Evolutionary conservation across 371 early-diverging fungal species (phyloP).

Genomic region (Lichtheimia ornata): DNA sequence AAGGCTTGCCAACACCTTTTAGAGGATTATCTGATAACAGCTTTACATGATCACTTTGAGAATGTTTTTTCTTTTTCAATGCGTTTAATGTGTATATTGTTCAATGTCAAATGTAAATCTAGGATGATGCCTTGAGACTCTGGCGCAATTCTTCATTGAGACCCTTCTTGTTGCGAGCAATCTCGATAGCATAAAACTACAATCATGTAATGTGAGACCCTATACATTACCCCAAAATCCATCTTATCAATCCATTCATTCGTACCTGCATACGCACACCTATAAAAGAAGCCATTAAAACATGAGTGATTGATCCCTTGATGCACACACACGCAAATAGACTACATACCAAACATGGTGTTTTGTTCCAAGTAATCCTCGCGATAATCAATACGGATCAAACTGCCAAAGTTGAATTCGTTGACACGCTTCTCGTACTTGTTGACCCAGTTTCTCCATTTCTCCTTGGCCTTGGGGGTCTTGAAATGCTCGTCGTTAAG

Average conservation of each 20-base stretch:
- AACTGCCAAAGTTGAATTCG: conserved; percentile 90
- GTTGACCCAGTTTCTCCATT: conserved; percentile 86
- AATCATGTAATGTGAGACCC: not conserved
- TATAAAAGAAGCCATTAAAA: conserved; percentile 11
- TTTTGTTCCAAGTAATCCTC: conserved; percentile 84
- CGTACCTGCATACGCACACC: conserved; percentile 55
- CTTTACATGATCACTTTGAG: too few species aligned
- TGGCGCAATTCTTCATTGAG: conserved; percentile 56
- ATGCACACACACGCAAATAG: too few species aligned
- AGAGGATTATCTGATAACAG: too few species aligned
- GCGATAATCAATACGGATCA: conserved; percentile 75
- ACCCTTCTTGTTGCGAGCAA: conserved; percentile 85
- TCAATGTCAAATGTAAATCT: too few species aligned
- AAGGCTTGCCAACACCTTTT: too few species aligned
- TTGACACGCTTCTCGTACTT: conserved; percentile 83
- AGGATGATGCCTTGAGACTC: conserved; percentile 9
- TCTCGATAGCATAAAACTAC: conserved; percentile 89
- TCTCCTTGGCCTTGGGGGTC: conserved; percentile 76
- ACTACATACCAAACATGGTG: conserved; percentile 79
- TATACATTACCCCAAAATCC: too few species aligned
- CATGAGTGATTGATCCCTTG: conserved; percentile 9
- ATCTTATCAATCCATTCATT: too few species aligned
- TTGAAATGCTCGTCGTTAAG: conserved; percentile 80
- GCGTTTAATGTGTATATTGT: too few species aligned
- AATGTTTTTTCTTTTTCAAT: too few species aligned